phyloP scores from a whole-genome alignment of 2,329 filamentous ascomycete species.

The Neurospora sp. region DNA sequence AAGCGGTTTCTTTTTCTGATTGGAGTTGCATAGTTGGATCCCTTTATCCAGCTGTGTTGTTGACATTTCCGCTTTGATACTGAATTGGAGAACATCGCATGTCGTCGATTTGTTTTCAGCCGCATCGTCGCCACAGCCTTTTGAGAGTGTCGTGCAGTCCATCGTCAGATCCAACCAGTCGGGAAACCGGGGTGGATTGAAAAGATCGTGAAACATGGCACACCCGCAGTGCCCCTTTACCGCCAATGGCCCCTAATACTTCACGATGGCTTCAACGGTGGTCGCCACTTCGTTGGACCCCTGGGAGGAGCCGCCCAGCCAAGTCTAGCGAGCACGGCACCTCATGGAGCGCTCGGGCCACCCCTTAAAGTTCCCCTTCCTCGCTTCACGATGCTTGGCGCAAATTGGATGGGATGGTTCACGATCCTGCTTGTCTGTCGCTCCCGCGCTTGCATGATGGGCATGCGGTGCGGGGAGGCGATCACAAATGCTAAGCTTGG shows the following conservation, averaged over 20 bases:
- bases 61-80: not conserved
- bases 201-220: not conserved
- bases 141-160: not conserved
- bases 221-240: not conserved
- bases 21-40: not conserved
- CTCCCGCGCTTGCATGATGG: not conserved
- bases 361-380: not conserved
- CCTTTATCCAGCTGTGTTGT: not conserved
- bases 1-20: not conserved
- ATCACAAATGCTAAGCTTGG: not conserved
- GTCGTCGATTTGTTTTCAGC: not conserved
- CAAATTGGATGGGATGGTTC: not conserved
- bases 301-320: not conserved
- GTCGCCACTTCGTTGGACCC: not conserved
- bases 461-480: not conserved
- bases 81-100: not conserved
- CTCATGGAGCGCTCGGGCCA: not conserved
- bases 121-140: not conserved
- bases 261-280: not conserved
- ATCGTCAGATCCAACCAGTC: not conserved
- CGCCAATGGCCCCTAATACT: not conserved
- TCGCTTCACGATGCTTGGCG: not conserved
- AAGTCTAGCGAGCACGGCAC: not conserved
- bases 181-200: not conserved
- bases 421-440: not conserved